Evolutionary conservation across 2,329 filamentous ascomycete genomes (phyloP).

Genomic region (Ramularia endophylla): DNA sequence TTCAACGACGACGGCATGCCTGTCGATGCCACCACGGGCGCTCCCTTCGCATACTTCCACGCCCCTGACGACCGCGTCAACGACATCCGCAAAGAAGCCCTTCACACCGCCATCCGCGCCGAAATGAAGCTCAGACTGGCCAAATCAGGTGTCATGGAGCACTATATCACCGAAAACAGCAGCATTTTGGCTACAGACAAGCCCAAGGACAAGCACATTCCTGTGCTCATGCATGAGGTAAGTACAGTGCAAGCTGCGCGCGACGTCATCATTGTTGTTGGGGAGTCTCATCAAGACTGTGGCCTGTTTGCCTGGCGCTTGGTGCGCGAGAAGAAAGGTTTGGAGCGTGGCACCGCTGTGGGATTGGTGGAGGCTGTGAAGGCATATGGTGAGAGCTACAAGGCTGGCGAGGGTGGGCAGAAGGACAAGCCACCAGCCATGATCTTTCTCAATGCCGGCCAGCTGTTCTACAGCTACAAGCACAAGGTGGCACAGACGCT

Average conservation of each 20-base stretch:
- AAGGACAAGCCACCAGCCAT: slow-evolving; percentile 49
- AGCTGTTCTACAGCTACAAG: slow-evolving; percentile 69
- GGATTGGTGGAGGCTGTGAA: slow-evolving; percentile 51
- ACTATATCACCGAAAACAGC: slow-evolving; percentile 22
- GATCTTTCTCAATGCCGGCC: slow-evolving; percentile 71
- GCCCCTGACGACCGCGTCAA: slow-evolving; percentile 73
- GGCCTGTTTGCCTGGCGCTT: slow-evolving; percentile 69
- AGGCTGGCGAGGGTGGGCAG: not conserved
- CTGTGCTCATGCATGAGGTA: slow-evolving; percentile 57
- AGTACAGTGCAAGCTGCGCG: slow-evolving; percentile 48
- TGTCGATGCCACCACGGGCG: slow-evolving; percentile 42
- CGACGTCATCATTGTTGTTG: slow-evolving; percentile 66
- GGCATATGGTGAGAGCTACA: slow-evolving; percentile 4
- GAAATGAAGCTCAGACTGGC: slow-evolving; percentile 14
- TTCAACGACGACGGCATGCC: slow-evolving; percentile 18
- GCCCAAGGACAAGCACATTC: slow-evolving; percentile 53
- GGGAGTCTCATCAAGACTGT: slow-evolving; percentile 64
- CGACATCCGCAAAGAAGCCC: slow-evolving; percentile 59
- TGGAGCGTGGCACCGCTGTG: slow-evolving; percentile 65
- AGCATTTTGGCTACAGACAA: slow-evolving; percentile 4
- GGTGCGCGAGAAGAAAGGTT: slow-evolving; percentile 56
- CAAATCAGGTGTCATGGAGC: slow-evolving; percentile 15
- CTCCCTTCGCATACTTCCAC: slow-evolving; percentile 68
- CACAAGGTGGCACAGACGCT: slow-evolving; percentile 55
- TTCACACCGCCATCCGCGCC: slow-evolving; percentile 48